Evolutionary conservation across 202 grass and related monocot genomes (phyloP).

Genomic region (Setaria viridis): DNA sequence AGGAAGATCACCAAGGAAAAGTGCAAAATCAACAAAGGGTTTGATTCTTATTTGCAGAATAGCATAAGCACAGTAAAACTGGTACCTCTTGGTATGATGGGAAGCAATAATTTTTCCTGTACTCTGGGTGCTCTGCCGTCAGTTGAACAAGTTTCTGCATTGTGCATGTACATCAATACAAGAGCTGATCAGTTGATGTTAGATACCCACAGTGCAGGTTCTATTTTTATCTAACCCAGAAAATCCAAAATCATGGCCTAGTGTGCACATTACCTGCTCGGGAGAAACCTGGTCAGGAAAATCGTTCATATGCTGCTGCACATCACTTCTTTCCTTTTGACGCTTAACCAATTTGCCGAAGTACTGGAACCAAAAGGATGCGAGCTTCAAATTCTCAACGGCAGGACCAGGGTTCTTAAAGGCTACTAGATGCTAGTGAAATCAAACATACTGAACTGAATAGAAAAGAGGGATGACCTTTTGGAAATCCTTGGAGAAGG

Average conservation of each 20-base stretch:
- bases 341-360: slow-evolving; percentile 72
- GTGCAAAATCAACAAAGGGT: neutral
- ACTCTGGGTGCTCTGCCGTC: slow-evolving; percentile 63
- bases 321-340: slow-evolving; percentile 36
- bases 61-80: slow-evolving; percentile 1
- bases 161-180: slow-evolving; percentile 38
- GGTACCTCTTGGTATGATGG: slow-evolving; percentile 74
- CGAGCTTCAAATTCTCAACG: neutral
- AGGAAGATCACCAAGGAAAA: slow-evolving; percentile 9
- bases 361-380: slow-evolving; percentile 47
- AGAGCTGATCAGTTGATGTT: slow-evolving; percentile 9
- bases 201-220: neutral
- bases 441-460: neutral
- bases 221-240: neutral
- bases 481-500: slow-evolving; percentile 66
- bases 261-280: slow-evolving; percentile 55
- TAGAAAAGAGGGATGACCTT: slow-evolving; percentile 48
- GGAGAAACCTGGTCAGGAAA: slow-evolving; percentile 60
- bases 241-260: slow-evolving; percentile 12
- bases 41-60: slow-evolving; percentile 27
- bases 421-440: neutral
- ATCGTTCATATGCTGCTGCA: slow-evolving; percentile 55
- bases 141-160: slow-evolving; percentile 86
- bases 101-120: slow-evolving; percentile 67
- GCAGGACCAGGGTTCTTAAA: neutral